phyloP scores from a whole-genome alignment of 768 basidiomycete species.

The Suillus decipiens region DNA sequence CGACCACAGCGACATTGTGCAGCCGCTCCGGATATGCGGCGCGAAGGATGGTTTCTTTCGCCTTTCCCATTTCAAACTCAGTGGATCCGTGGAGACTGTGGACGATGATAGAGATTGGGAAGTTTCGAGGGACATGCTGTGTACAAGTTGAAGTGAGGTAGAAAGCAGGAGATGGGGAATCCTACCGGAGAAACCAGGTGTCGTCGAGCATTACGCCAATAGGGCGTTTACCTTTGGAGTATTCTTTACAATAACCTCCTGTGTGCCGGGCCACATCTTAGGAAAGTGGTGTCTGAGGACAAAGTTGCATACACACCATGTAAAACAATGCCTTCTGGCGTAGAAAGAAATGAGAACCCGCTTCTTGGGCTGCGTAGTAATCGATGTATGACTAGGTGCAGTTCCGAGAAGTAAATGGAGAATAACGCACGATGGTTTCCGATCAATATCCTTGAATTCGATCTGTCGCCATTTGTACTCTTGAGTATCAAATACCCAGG shows the following conservation, averaged over 20 bases:
- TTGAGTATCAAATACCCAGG: conserved; percentile 85
- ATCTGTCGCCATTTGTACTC: conserved; percentile 86
- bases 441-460: conserved; percentile 69
- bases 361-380: conserved; percentile 56
- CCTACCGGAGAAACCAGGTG: conserved; percentile 82
- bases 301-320: conserved; percentile 54
- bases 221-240: conserved; percentile 80
- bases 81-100: conserved; percentile 43
- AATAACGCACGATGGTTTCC: conserved; percentile 65
- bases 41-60: conserved; percentile 67
- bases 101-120: conserved; percentile 21
- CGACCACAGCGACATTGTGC: conserved; percentile 84
- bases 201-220: conserved; percentile 89
- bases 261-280: background rate
- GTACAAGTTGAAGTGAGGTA: background rate
- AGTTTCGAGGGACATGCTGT: conserved; percentile 35
- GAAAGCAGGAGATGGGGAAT: conserved; percentile 2
- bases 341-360: conserved; percentile 84
- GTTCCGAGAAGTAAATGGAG: background rate
- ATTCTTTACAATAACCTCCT: conserved; percentile 94
- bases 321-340: conserved; percentile 74
- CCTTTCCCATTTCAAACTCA: conserved; percentile 81
- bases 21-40: conserved; percentile 62
- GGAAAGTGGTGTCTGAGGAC: background rate
- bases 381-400: background rate